A percentile compares a stretch with the other conserved stretches of the same genome.
Conservation (phyloP, 257 asterid species). For the Osmanthus fragrans region DNA sequence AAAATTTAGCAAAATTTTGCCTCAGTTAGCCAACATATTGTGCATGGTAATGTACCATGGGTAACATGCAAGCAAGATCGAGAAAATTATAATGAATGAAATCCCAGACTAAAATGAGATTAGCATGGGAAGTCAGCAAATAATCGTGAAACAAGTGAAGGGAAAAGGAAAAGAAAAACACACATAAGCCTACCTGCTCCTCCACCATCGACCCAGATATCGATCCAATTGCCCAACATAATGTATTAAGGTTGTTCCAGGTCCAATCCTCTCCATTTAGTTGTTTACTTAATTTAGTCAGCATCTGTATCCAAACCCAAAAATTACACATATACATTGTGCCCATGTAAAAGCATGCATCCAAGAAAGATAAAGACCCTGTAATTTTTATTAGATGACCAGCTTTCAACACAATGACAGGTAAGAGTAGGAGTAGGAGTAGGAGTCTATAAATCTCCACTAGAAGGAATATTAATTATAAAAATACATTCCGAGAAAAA, state of each 20-base stretch:
- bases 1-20: too few relatives aligned
- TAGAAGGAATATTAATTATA: neutral
- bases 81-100: neutral
- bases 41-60: neutral
- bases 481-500: neutral
- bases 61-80: neutral
- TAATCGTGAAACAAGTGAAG: neutral
- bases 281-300: conserved; percentile 77
- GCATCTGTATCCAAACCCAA: conserved; percentile 57
- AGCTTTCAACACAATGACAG: conserved; percentile 8
- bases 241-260: conserved; percentile 97
- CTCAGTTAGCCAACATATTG: neutral
- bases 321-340: conserved; percentile 1
- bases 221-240: conserved; percentile 99
- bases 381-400: conserved; percentile 2
- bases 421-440: conserved; percentile 6
- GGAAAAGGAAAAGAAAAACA: neutral
- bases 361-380: neutral
- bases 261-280: conserved; percentile 91
- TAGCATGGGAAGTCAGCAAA: neutral
- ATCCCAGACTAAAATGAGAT: neutral
- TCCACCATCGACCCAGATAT: conserved; percentile 98
- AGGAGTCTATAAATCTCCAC: conserved; percentile 8
- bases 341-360: neutral
- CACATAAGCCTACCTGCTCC: conserved; percentile 67